These are phyloP conservation scores for Talaromyces sp. DNA, from an alignment of 2,329 filamentous ascomycete species.

Conservation along the genomic window DNA sequence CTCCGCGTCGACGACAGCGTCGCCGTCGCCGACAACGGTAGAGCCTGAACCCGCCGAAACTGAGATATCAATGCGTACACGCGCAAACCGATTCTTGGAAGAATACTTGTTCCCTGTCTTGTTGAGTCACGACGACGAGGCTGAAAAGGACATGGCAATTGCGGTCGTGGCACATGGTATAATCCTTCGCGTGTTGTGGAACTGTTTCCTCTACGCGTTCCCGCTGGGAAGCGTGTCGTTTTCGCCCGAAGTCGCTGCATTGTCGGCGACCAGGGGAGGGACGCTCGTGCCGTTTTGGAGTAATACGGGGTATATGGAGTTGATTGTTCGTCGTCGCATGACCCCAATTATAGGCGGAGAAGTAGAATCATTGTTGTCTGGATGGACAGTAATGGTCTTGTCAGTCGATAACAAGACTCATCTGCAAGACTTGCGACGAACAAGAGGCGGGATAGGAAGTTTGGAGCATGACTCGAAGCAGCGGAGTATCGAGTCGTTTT, in stretches of 20 bases:
- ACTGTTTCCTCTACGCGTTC: conserved; percentile 58
- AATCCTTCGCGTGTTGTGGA: conserved; percentile 68
- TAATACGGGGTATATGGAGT: conserved; percentile 62
- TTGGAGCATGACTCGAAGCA: conserved; percentile 71
- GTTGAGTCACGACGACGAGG: conserved; percentile 21
- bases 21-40: conserved; percentile 20
- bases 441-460: conserved; percentile 77
- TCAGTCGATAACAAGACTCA: conserved; percentile 69
- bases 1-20: neutral
- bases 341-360: neutral
- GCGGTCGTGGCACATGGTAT: conserved; percentile 81
- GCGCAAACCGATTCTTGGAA: conserved; percentile 65
- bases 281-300: conserved; percentile 60
- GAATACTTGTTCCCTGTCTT: conserved; percentile 58
- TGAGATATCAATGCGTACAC: conserved; percentile 60
- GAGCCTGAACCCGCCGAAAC: conserved; percentile 54
- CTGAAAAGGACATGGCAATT: conserved; percentile 42
- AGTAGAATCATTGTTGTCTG: conserved; percentile 21
- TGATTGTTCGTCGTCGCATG: conserved; percentile 31
- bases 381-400: conserved; percentile 53
- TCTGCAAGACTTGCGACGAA: conserved; percentile 70
- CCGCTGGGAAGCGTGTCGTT: conserved; percentile 45
- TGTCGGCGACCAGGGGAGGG: conserved; percentile 29
- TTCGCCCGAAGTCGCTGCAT: conserved; percentile 31
- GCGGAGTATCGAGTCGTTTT: conserved; percentile 72